Evolutionary conservation across 2,329 filamentous ascomycete genomes (phyloP).

Genomic region (Neurospora sp.): DNA sequence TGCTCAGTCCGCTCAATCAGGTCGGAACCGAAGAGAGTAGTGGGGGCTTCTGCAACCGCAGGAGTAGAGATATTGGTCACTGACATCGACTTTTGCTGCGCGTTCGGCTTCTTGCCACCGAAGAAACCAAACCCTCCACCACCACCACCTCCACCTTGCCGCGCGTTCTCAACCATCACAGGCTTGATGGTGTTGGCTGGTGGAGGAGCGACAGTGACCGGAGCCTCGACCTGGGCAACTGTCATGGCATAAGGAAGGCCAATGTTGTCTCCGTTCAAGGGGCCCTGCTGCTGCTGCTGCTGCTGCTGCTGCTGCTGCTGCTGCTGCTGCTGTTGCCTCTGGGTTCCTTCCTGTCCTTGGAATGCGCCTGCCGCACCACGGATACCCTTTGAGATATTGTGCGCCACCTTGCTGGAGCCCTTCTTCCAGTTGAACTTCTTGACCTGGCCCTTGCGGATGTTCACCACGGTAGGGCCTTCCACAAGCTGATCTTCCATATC

Average conservation of each 20-base stretch:
- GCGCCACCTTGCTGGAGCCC: constrained; percentile 84
- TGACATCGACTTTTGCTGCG: constrained; percentile 44
- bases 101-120: constrained; percentile 36
- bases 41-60: constrained; percentile 40
- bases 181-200: constrained; percentile 13
- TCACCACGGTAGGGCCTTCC: constrained; percentile 86
- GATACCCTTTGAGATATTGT: constrained; percentile 88
- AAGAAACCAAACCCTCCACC: constrained; percentile 57
- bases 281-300: constrained; percentile 39
- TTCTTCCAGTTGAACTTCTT: constrained; percentile 99
- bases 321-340: constrained; percentile 28
- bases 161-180: constrained; percentile 25
- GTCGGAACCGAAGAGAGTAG: constrained; percentile 77
- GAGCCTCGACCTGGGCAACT: constrained; percentile 42
- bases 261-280: constrained; percentile 51
- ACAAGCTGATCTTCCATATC: constrained; percentile 58
- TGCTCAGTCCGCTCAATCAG: constrained; percentile 76
- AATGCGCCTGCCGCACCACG: constrained; percentile 80
- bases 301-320: constrained; percentile 33
- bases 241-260: constrained; percentile 65
- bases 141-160: constrained; percentile 31
- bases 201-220: constrained; percentile 21
- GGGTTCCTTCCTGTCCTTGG: constrained; percentile 35
- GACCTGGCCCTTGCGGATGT: constrained; percentile 85
- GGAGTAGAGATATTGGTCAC: constrained; percentile 29